Evolutionary conservation across 345 rosid genomes (phyloP).

Genomic region (Salix purpurea): DNA sequence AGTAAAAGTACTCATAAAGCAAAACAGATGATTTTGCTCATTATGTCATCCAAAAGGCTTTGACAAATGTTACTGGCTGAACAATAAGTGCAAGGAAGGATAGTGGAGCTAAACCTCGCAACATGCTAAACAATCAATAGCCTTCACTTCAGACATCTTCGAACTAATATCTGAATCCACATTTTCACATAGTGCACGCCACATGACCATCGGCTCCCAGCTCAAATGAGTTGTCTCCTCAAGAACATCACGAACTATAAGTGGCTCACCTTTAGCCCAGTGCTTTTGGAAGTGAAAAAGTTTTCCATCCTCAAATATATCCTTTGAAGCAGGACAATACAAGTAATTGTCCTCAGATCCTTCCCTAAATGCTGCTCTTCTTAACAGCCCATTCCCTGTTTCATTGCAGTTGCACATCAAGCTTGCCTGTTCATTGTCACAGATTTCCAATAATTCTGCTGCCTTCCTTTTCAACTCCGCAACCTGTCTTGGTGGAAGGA

Average conservation of each 20-base stretch:
- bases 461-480: conserved; percentile 44
- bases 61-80: neutral
- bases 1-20: neutral
- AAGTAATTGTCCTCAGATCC: conserved; percentile 54
- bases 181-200: conserved; percentile 74
- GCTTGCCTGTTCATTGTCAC: conserved; percentile 13
- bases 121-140: conserved; percentile 68
- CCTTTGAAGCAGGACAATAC: conserved; percentile 47
- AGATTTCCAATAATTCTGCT: conserved; percentile 22
- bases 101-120: conserved; percentile 49
- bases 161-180: conserved; percentile 36
- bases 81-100: neutral
- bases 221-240: conserved; percentile 57
- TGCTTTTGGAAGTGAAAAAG: conserved; percentile 55
- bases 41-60: neutral
- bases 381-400: conserved; percentile 17
- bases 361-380: conserved; percentile 58
- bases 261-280: conserved; percentile 83
- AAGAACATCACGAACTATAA: conserved; percentile 60
- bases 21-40: neutral
- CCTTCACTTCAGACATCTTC: conserved; percentile 59
- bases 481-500: conserved; percentile 50
- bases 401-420: conserved; percentile 17
- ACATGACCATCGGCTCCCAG: conserved; percentile 98
- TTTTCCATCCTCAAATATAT: conserved; percentile 33